These are phyloP conservation scores for Bryum argenteum DNA, from an alignment of 225 moss, liverwort and hornwort genomes.

Conservation along the genomic window DNA sequence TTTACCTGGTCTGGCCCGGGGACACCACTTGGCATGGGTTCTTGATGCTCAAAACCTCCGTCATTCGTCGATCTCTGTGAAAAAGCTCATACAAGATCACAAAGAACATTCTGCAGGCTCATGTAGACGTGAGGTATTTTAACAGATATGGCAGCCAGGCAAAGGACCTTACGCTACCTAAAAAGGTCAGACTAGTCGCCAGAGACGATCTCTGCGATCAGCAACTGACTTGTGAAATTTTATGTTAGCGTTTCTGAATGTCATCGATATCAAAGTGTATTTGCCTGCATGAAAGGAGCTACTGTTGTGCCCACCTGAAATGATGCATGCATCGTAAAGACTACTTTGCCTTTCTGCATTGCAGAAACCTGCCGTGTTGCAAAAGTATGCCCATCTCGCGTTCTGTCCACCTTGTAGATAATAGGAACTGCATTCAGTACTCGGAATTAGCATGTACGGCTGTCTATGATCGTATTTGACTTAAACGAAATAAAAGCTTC, in stretches of 20 bases:
- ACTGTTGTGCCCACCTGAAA: conserved; percentile 44
- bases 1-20: conserved; percentile 41
- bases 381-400: conserved; percentile 56
- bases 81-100: conserved; percentile 13
- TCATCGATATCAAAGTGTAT: not conserved
- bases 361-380: conserved; percentile 55
- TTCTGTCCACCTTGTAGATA: conserved; percentile 59
- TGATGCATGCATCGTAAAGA: conserved; percentile 50
- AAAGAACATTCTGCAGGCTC: not conserved
- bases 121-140: not conserved
- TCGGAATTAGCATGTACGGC: not conserved
- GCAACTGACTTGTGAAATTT: not conserved
- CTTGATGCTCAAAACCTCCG: conserved; percentile 44
- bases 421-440: conserved; percentile 47
- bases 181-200: not conserved
- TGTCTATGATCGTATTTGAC: not conserved
- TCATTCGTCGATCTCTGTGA: conserved; percentile 28
- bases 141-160: not conserved
- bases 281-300: not conserved
- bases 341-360: conserved; percentile 51
- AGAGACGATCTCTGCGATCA: not conserved
- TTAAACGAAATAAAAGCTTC: not conserved
- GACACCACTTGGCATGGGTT: conserved; percentile 39
- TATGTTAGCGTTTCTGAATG: not conserved
- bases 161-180: not conserved